A percentile compares a stretch with the other conserved stretches of the same genome.
Conservation (phyloP, 306 rosid genomes). For the Inga leiocalycina region DNA sequence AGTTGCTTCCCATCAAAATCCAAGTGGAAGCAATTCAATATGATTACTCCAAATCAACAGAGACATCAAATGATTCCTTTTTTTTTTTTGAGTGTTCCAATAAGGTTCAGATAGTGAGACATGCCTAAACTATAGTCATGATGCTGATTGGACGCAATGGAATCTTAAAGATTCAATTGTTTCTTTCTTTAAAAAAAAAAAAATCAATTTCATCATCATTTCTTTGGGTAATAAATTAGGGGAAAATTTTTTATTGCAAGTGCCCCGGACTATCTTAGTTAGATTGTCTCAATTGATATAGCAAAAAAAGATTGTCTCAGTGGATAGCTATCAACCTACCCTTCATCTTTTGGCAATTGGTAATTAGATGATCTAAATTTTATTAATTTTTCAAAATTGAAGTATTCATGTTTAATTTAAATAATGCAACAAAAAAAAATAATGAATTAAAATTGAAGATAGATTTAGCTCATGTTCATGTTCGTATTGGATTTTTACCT, state of each 20-base stretch:
- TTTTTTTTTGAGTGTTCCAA: not conserved
- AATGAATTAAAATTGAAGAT: not conserved
- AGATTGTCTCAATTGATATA: not conserved
- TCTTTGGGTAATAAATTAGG: not conserved
- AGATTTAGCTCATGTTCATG: not conserved
- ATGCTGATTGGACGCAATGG: constrained; percentile 26
- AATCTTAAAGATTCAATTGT: constrained; percentile 37
- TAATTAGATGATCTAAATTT: not conserved
- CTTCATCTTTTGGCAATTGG: too few species aligned
- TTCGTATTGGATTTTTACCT: too few species aligned
- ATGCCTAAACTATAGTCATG: constrained; percentile 21
- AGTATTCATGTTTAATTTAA: not conserved
- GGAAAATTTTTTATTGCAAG: not conserved
- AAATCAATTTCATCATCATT: not conserved
- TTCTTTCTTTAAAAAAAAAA: not conserved
- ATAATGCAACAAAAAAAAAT: not conserved
- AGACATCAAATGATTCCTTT: not conserved
- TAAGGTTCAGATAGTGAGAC: not conserved
- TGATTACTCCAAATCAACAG: constrained; percentile 26
- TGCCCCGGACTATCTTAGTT: not conserved
- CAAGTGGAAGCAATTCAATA: constrained; percentile 35
- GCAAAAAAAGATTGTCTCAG: too few species aligned
- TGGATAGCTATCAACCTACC: not conserved
- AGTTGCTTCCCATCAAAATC: constrained; percentile 29
- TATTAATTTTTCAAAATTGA: not conserved